Base-by-base conservation (phyloP, 2,329 filamentous ascomycete genomes). In the Colletotrichum sp. region DNA sequence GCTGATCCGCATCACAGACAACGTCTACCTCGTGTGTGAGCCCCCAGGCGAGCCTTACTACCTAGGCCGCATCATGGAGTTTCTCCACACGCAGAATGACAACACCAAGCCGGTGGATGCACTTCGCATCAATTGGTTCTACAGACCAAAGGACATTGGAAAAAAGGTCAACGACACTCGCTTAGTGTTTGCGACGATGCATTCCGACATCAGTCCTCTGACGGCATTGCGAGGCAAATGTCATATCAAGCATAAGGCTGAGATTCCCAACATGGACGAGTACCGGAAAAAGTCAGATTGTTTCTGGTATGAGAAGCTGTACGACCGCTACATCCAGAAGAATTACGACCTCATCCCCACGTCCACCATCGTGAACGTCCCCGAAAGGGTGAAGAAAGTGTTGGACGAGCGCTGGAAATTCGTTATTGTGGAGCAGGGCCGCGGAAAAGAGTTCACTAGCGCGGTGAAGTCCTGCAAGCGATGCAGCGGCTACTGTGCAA, bases 41-140 rank as follows among this genome's bases (percentile, higher is more conserved):
- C 97, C 97, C 67, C 97, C 97, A 18, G 97, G 97, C 69, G 97
- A 99, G 86, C 97, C 97, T 71, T 99, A 99, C 87, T 99, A 99
- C 84, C 89, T 99, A 78, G 97, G 95, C 78, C 95, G 97, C 80
- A 97, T 99, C 84, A 99, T 99, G 97, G 96, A 99, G 84, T 99
- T 99, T 83, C 88, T 98, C 80, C 95, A 98, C 82, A 87, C 90
- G 81, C 92, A 96, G 80, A 95, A 96, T 82, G 92, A 96, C 83
- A 86, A 88, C 43, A 90, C 89, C 71, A 91, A 92, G 75, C 93
- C 94, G 1, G 93, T 99, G 78, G 96, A 98, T 82, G 93, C 95
- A 57, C 86, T 99, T 81, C 94, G 96, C 79, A 94, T 99, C 82
- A 99, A 99, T 87, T 99, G 97, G 97, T 98, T 96, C 86, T 99